Percentiles rank a stretch among this genome's conserved stretches.
Evolutionary conservation across 106 monocot genomes (phyloP).

Genomic region (Acanthochlamys bracteata): DNA sequence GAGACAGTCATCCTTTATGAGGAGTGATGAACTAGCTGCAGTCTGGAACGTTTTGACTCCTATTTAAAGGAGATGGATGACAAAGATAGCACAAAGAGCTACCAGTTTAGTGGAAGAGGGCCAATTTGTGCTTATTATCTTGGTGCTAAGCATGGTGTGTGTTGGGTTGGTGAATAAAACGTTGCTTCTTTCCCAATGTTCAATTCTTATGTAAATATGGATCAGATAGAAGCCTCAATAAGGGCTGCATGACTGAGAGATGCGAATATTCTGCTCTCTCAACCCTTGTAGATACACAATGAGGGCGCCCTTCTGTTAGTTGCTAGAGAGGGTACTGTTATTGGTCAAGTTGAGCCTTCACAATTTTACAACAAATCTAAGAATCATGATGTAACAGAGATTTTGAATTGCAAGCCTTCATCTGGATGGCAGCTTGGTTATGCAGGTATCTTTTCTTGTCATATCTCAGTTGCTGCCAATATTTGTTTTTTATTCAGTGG

Average conservation of each 20-base stretch:
- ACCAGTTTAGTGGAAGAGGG: slow-evolving; percentile 72
- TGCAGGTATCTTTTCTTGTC: too few species aligned
- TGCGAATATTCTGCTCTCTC: too few species aligned
- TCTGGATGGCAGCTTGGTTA: too few species aligned
- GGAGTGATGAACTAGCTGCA: slow-evolving; percentile 76
- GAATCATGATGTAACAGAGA: too few species aligned
- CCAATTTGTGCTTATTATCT: slow-evolving; percentile 83
- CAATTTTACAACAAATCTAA: too few species aligned
- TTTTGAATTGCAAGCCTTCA: too few species aligned
- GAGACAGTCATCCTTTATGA: slow-evolving; percentile 74
- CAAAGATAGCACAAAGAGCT: slow-evolving; percentile 51
- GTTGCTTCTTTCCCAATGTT: neutral
- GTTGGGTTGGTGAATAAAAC: slow-evolving; percentile 76
- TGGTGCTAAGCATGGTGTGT: slow-evolving; percentile 86
- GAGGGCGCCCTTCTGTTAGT: too few species aligned
- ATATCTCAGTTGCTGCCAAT: too few species aligned
- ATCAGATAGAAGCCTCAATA: neutral
- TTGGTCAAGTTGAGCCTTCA: too few species aligned
- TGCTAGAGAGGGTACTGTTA: too few species aligned
- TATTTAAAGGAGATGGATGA: slow-evolving; percentile 57
- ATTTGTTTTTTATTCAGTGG: too few species aligned
- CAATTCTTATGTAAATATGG: neutral
- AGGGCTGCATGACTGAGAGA: neutral
- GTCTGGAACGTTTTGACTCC: slow-evolving; percentile 67
- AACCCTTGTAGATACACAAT: too few species aligned